Percentiles rank a stretch among this genome's conserved stretches.
These are phyloP conservation scores for Metschnikowia cubensis DNA, from an alignment of 805 yeast genomes.

Conservation along the genomic window DNA sequence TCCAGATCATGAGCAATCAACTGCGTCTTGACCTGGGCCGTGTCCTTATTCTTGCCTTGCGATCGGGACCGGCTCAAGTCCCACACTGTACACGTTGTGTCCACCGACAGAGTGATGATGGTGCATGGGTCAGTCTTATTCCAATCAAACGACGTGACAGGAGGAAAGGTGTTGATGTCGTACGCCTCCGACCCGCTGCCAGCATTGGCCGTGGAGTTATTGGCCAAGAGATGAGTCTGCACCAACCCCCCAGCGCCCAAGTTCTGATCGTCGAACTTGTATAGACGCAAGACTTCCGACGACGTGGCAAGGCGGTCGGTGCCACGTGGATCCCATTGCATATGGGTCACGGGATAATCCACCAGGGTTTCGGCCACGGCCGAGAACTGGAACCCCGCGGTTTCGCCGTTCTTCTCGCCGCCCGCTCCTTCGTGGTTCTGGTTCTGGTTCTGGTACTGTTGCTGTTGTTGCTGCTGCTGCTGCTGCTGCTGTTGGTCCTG, in stretches of 20 bases:
- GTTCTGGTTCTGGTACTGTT: conserved; percentile 16
- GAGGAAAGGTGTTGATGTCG: conserved; percentile 60
- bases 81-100: conserved; percentile 97
- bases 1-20: conserved; percentile 94
- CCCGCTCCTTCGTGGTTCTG: no score
- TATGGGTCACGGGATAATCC: conserved; percentile 65
- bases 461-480: no score
- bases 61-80: conserved; percentile 49
- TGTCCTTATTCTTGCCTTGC: conserved; percentile 27
- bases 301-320: conserved; percentile 58
- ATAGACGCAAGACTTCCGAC: conserved; percentile 66
- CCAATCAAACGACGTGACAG: conserved; percentile 95
- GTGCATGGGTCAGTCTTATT: conserved; percentile 63
- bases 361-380: conserved; percentile 50
- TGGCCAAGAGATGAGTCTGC: conserved; percentile 39
- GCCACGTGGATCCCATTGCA: conserved; percentile 67
- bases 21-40: conserved; percentile 79
- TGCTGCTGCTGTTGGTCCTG: not conserved
- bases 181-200: conserved; percentile 42
- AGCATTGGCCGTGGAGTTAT: conserved; percentile 36
- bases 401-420: no score
- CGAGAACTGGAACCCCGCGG: conserved; percentile 34
- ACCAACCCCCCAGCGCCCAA: conserved; percentile 35
- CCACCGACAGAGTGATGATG: conserved; percentile 82
- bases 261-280: conserved; percentile 47